Evolutionary conservation across 495 filamentous ascomycete species (phyloP), one percentile per base, ranked within the genome.

Genomic region (Ascodesmis nigricans): DNA sequence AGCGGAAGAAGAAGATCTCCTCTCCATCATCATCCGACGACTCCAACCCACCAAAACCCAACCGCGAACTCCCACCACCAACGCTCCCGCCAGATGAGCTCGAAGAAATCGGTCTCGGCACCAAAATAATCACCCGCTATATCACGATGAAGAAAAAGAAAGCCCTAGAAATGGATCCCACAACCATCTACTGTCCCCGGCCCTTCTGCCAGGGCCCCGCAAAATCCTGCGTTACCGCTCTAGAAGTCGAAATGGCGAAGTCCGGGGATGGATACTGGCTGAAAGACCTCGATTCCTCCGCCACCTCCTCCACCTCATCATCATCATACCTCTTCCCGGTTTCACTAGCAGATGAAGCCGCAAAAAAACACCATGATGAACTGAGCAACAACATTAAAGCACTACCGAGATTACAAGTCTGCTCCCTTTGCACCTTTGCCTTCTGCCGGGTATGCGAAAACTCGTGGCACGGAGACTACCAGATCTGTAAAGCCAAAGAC

Each of bases 171-270:
- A 71, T 79, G 0, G 83, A 97, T 44, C 82, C 77, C 42, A 75
- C 69, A 29, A 93, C 83, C 0, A 65, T 93, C n/a, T 93, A 87
- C 50, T 97, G 87, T 46, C 87, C 87, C 2, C 68, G 87, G 1
- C 60, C 69, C 42, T 97, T 84, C 84, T 97, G 87, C 49, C 80
- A 91, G 51, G 80, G 78, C 13, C 74, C 83, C n/a, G 78, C 79
- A 3, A 65, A 75, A 17, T 80, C 77, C 29, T 65, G 62, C 3
- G 51, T 71, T 4, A 57, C 64, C 18, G 47, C 56, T 4, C 45
- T 55, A 5, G 56, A 67, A 10, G 18, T 18, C 0, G 18, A 30
- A 1, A 56, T 54, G 11, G 57, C 58, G 0, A 64, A 67, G 20
- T 63, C 63, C 5, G 58, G 65, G 3, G 58, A 61, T 16, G 58